Base-by-base conservation (phyloP, 73 alveolate genomes). In the Paramecium bursaria region DNA sequence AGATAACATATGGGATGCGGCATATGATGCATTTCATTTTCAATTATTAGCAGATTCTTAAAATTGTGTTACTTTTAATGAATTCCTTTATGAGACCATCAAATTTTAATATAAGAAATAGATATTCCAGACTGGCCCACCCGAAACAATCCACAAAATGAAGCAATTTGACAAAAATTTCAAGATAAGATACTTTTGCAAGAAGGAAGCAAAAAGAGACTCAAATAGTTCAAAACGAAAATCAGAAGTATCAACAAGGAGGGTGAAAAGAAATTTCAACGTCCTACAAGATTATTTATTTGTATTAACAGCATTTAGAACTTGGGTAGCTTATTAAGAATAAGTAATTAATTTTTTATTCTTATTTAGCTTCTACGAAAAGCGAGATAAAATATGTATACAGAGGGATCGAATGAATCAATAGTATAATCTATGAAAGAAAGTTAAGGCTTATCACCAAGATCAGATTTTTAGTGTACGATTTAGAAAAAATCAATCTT, bases 1-100 rank as follows among this genome's bases (percentile, higher is more conserved):
- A 39, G 82, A 67, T 27, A 67, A 67, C 22, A 67, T 67, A n/a
- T 67, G 82, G 82, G 82, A 67, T 67, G 82, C 82, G 10, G 82
- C 82, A 1, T 19, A 67, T 21, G 44, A 57, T 67, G 82, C 82
- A 3, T 31, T 57, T 17, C 33, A 67, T 67, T 67, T 67, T 13
- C 33, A 67, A 3, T 39, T 67, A 4, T 22, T 35, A 0, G 61
- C 82, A 1, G 55, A 33, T 57, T 7, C 27, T 9, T 21, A 67
- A 21, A 57, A 57, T 6, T 67, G 44, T 11, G 17, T 67, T 4
- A 42, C 33, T 21, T 67, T 67, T 39, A 15, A 67, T 21, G 60
- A 33, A 5, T 44, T 67, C 19, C 57, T 67, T 19, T 67, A 67
- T 39, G 82, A 67, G 44, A 67, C 82, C 23, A 42, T 67, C 10